These are phyloP conservation scores for apple (Malus domestica) DNA, from an alignment of 306 rosid species.

Conservation along the genomic window ASM211411v1 NC_041790.1:33860501-33861000, in stretches of 20 bases:
- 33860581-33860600: slow-evolving; percentile 72
- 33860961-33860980: slow-evolving; percentile 80
- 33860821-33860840: slow-evolving; percentile 76
- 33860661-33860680: slow-evolving; percentile 98
- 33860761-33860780: slow-evolving; percentile 84
- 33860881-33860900: slow-evolving; percentile 88
- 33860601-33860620: slow-evolving; percentile 66
- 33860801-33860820: slow-evolving; percentile 78
- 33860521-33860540: slow-evolving; percentile 88
- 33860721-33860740: slow-evolving; percentile 73
- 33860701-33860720: slow-evolving; percentile 84
- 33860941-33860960: slow-evolving; percentile 97
- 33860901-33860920: slow-evolving; percentile 89
- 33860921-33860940: slow-evolving; percentile 95
- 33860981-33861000: slow-evolving; percentile 39
- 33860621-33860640: slow-evolving; percentile 92
- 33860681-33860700: slow-evolving; percentile 77
- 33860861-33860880: slow-evolving; percentile 96
- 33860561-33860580: slow-evolving; percentile 97
- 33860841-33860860: slow-evolving; percentile 99
- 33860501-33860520: slow-evolving; percentile 81
- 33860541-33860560: slow-evolving; percentile 86
- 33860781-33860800: slow-evolving; percentile 68
- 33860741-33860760: slow-evolving; percentile 79
- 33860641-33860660: slow-evolving; percentile 70